Base-by-base conservation (phyloP, 2,329 filamentous ascomycete genomes). In the Pseudocercospora vitis region DNA sequence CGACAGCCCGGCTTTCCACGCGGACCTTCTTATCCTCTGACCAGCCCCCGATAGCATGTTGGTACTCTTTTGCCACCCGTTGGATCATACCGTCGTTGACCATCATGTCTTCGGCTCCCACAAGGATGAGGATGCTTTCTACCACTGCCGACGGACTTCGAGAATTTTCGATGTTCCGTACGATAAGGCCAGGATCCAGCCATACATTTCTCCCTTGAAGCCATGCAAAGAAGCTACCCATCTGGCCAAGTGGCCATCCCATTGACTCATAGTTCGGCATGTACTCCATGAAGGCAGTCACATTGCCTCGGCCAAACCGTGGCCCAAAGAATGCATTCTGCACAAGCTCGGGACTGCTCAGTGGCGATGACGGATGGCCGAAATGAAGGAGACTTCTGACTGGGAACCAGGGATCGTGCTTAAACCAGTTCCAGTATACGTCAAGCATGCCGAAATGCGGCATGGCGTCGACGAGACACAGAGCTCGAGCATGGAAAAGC, bases 181-280 rank as follows among this genome's bases (percentile, higher is more conserved):
- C 53, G 1, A 81, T 66, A 12, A 68, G 72, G 29, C 66, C 53
- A 0, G 72, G 70, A 11, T 73, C 26, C 8, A 57, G 40, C 48
- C 55, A 46, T 24, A 26, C 45, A 21, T 49, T 48, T 19, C 39
- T 42, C 14, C 57, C 55, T 16, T 35, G 23, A 31, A 46, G 29
- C 48, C 55, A 70, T 7, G 74, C 70, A 57, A 81, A 80, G 2
- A 70, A 66, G 32, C 35, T 42, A 26, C 57, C 62, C 53, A 79
- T 70, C 69, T 80, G 78, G 48, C 76, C 75, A 29, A 78, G 52
- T 0, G 78, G 74, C 80, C 79, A 83, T 26, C 74, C 60, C 62
- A 79, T 78, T 56, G 73, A 78, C 61, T 83, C 79, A 56, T 80
- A 83, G 3, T 73, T 70, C 21, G 71, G 72, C 53, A 78, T 69